phyloP scores from a whole-genome alignment of 164 flowering plant genomes.

The Tetracentron sinense region DNA sequence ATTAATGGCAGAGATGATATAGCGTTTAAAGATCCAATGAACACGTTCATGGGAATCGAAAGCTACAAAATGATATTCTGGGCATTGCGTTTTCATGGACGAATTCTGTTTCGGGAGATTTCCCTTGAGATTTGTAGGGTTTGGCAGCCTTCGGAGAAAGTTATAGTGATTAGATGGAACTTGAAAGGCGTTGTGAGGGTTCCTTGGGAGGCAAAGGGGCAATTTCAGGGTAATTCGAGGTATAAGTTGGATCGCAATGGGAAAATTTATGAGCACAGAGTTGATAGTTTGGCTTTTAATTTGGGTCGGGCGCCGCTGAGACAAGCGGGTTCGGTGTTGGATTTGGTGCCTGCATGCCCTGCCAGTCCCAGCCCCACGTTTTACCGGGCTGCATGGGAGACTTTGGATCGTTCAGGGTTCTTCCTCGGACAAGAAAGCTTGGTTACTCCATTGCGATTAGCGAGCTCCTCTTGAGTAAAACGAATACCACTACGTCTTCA shows the following conservation, averaged over 20 bases:
- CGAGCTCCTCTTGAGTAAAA: no score
- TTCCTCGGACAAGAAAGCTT: no score
- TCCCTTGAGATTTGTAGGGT: conserved; percentile 61
- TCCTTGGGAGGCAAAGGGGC: conserved; percentile 87
- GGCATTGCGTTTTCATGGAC: conserved; percentile 85
- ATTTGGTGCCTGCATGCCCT: conserved; percentile 76
- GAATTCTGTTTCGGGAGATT: conserved; percentile 66
- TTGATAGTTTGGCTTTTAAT: conserved; percentile 81
- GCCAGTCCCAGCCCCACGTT: conserved; percentile 88
- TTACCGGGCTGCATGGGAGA: conserved; percentile 62
- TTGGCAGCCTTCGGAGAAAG: conserved; percentile 87
- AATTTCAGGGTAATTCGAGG: conserved; percentile 86
- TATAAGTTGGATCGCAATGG: conserved; percentile 83
- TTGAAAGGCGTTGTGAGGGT: conserved; percentile 82
- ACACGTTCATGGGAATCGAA: conserved; percentile 81
- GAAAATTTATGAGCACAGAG: conserved; percentile 83
- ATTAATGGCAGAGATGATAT: conserved; percentile 65
- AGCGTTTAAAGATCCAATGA: conserved; percentile 73
- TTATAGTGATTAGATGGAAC: conserved; percentile 82
- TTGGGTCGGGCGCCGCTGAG: conserved; percentile 59
- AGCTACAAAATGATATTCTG: conserved; percentile 84
- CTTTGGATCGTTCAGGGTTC: no score
- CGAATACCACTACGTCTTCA: no score
- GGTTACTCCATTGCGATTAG: no score
- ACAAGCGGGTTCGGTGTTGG: conserved; percentile 74